Evolutionary conservation across 129 eudicot genomes (phyloP).

Genomic region (Centaurea solstitialis): DNA sequence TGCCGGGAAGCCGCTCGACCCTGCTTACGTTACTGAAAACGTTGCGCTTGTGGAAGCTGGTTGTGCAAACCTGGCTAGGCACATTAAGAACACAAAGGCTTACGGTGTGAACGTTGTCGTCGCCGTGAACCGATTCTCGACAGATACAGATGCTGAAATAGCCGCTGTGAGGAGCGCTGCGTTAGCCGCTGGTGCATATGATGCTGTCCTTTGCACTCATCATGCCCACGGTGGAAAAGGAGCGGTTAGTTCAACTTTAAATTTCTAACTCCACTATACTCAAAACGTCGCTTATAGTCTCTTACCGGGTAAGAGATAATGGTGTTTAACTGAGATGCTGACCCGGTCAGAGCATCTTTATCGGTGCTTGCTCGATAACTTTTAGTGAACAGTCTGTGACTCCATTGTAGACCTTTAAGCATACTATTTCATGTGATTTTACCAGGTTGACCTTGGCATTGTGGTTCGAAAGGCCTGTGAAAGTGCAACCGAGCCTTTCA

Average conservation of each 20-base stretch:
- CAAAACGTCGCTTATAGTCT: background rate
- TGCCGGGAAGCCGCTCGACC: slow-evolving; percentile 94
- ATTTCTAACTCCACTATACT: background rate
- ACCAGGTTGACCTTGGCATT: slow-evolving; percentile 91
- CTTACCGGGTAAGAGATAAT: background rate
- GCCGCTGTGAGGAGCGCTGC: slow-evolving; percentile 75
- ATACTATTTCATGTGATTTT: slow-evolving; percentile 12
- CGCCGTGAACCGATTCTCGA: slow-evolving; percentile 77
- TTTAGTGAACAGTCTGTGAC: background rate
- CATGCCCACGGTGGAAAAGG: slow-evolving; percentile 99
- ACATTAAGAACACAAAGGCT: slow-evolving; percentile 71
- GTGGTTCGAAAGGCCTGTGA: slow-evolving; percentile 96
- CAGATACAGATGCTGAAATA: slow-evolving; percentile 88
- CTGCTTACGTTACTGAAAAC: slow-evolving; percentile 77
- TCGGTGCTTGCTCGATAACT: background rate
- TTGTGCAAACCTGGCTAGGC: slow-evolving; percentile 80
- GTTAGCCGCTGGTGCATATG: slow-evolving; percentile 88
- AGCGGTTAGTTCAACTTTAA: slow-evolving; percentile 64
- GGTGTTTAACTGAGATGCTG: background rate
- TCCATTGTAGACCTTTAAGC: background rate
- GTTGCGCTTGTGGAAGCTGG: slow-evolving; percentile 92
- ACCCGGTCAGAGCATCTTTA: background rate
- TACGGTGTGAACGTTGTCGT: slow-evolving; percentile 97
- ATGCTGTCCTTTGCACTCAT: slow-evolving; percentile 89
- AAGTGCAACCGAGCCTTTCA: slow-evolving; percentile 67